Evolutionary conservation across 2,329 filamentous ascomycete species (phyloP).

Genomic region (Trichoderma oligosporum): DNA sequence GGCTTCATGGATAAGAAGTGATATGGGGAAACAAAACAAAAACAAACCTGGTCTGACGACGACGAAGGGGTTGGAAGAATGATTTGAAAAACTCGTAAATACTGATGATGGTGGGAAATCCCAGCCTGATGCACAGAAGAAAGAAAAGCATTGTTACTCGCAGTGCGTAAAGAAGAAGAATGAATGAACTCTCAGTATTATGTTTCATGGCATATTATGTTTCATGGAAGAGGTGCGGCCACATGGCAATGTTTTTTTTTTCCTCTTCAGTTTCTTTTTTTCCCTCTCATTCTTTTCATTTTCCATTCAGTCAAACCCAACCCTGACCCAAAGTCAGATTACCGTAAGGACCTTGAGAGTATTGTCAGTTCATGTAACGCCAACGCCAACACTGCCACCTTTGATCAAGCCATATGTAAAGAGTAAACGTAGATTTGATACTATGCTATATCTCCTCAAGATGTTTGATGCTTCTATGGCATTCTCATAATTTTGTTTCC

Average conservation of each 20-base stretch:
- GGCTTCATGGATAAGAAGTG: too few relatives aligned
- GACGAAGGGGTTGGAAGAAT: not conserved
- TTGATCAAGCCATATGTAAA: not conserved
- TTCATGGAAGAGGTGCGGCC: not conserved
- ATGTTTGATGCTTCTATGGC: not conserved
- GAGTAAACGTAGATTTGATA: constrained; percentile 2
- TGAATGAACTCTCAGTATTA: not conserved
- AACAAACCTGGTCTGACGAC: not conserved
- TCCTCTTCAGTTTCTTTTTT: too few relatives aligned
- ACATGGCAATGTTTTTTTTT: too few relatives aligned
- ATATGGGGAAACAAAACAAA: not conserved
- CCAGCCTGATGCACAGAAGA: not conserved
- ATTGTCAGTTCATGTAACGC: too few relatives aligned
- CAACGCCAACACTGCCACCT: too few relatives aligned
- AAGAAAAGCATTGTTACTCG: not conserved
- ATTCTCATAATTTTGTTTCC: constrained; percentile 2
- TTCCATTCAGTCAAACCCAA: too few relatives aligned
- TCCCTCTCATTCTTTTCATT: too few relatives aligned
- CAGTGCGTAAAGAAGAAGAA: not conserved
- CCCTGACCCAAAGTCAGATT: too few relatives aligned
- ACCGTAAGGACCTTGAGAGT: too few relatives aligned
- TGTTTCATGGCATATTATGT: not conserved
- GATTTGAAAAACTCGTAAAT: constrained; percentile 1
- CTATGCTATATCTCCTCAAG: not conserved
- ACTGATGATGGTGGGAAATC: not conserved